Evolutionary conservation across 208 protist species (phyloP).

Genomic region (Crithidia expoeki): DNA sequence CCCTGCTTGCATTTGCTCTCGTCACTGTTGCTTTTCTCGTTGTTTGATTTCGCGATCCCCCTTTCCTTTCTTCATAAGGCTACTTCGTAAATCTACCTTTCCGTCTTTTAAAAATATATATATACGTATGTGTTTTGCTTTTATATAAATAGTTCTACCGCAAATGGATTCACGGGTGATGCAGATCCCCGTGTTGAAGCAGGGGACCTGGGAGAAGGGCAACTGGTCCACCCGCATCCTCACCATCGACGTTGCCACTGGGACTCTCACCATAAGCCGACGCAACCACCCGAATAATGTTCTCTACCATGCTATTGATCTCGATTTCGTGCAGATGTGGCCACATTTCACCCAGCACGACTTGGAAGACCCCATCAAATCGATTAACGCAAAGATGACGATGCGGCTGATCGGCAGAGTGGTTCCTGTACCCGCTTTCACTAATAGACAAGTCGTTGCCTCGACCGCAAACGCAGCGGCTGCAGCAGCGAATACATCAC

Average conservation of each 20-base stretch:
- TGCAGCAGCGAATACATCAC: neutral
- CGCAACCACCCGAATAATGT: conserved; percentile 3
- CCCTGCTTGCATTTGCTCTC: too few species aligned
- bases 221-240: conserved; percentile 16
- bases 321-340: conserved; percentile 20
- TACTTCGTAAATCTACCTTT: too few species aligned
- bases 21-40: too few species aligned
- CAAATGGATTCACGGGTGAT: neutral
- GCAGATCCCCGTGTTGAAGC: conserved; percentile 17
- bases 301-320: conserved; percentile 9
- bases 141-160: neutral
- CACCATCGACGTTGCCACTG: conserved; percentile 17
- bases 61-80: too few species aligned
- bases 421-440: conserved; percentile 13
- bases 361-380: neutral
- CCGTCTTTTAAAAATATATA: too few species aligned
- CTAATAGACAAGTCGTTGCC: neutral
- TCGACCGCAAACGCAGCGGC: neutral
- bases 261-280: conserved; percentile 5
- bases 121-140: neutral
- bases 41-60: too few species aligned
- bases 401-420: conserved; percentile 2
- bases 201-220: conserved; percentile 7
- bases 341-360: conserved; percentile 10
- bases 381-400: conserved; percentile 15